phyloP scores from a whole-genome alignment of 176 grass and related monocot species.

The Eleusine indica region DNA sequence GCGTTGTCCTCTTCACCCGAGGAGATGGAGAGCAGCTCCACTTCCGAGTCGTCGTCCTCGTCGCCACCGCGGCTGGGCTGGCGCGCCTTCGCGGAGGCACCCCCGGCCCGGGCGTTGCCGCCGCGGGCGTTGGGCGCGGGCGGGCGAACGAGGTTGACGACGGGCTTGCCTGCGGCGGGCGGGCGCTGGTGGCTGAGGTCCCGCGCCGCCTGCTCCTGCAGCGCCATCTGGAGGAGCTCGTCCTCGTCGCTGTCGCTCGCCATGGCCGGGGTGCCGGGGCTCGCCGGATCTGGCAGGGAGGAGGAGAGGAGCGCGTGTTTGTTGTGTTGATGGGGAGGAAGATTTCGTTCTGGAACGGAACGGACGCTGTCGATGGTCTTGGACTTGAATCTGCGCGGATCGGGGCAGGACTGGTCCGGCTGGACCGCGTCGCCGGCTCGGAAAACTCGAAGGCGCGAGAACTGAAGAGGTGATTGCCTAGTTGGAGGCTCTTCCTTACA shows the following conservation, averaged over 20 bases:
- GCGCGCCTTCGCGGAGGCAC: constrained; percentile 33
- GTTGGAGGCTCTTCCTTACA: no score
- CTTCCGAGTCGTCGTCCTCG: constrained; percentile 93
- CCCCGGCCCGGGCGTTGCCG: constrained; percentile 36
- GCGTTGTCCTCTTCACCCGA: constrained; percentile 87
- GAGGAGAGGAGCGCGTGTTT: neutral
- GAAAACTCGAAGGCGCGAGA: neutral
- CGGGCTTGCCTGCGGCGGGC: constrained; percentile 61
- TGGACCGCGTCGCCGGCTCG: neutral
- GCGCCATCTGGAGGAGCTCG: constrained; percentile 95
- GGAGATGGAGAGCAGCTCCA: constrained; percentile 94
- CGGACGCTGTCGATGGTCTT: neutral
- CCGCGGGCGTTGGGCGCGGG: constrained; percentile 47
- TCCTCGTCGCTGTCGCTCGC: constrained; percentile 96
- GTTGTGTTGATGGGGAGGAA: neutral
- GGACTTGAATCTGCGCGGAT: neutral
- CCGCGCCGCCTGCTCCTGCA: constrained; percentile 88
- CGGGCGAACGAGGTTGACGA: constrained; percentile 88
- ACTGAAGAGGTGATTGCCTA: neutral
- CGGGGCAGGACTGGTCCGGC: neutral
- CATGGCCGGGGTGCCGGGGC: constrained; percentile 51
- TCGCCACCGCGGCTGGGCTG: constrained; percentile 69
- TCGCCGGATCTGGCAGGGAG: constrained; percentile 37
- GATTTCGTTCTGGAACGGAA: constrained; percentile 6
- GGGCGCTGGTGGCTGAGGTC: constrained; percentile 93